Evolutionary conservation across 805 yeast species (phyloP).

Genomic region (Candida pseudofarinosa): DNA sequence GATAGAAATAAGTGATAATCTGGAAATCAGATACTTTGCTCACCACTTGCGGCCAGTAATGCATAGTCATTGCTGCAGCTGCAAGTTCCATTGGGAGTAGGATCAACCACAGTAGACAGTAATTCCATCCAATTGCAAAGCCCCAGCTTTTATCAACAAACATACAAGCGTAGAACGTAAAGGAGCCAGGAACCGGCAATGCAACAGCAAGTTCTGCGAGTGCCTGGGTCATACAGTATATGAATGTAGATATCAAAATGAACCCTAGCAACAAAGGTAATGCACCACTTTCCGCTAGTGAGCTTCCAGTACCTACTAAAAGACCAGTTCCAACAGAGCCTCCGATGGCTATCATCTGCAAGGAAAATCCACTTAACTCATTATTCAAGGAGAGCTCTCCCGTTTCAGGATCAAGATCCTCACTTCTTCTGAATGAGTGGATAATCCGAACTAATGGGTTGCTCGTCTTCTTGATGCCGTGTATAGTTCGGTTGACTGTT

Average conservation of each 20-base stretch:
- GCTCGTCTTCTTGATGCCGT: not conserved
- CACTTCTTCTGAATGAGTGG: slow-evolving; percentile 7
- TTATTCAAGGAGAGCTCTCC: slow-evolving; percentile 4
- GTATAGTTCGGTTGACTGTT: not conserved
- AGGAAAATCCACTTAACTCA: slow-evolving; percentile 6
- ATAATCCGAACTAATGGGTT: slow-evolving; percentile 1
- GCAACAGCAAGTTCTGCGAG: slow-evolving; percentile 22
- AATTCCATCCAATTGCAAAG: slow-evolving; percentile 23
- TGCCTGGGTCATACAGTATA: slow-evolving; percentile 19
- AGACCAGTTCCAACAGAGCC: slow-evolving; percentile 27
- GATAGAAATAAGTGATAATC: slow-evolving; percentile 13
- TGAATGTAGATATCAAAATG: slow-evolving; percentile 19
- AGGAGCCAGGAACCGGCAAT: slow-evolving; percentile 21
- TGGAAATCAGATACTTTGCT: slow-evolving; percentile 17
- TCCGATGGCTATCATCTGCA: slow-evolving; percentile 25
- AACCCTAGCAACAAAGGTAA: slow-evolving; percentile 18
- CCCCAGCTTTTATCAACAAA: slow-evolving; percentile 24
- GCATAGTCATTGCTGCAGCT: slow-evolving; percentile 22
- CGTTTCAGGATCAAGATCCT: slow-evolving; percentile 1
- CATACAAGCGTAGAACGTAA: slow-evolving; percentile 20
- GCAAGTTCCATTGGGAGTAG: slow-evolving; percentile 25
- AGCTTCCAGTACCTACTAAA: slow-evolving; percentile 21
- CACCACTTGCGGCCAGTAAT: slow-evolving; percentile 18
- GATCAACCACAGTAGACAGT: slow-evolving; percentile 19
- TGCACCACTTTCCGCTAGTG: slow-evolving; percentile 21